phyloP scores from a whole-genome alignment of 306 rosid species.

The Trifolium fragiferum region DNA sequence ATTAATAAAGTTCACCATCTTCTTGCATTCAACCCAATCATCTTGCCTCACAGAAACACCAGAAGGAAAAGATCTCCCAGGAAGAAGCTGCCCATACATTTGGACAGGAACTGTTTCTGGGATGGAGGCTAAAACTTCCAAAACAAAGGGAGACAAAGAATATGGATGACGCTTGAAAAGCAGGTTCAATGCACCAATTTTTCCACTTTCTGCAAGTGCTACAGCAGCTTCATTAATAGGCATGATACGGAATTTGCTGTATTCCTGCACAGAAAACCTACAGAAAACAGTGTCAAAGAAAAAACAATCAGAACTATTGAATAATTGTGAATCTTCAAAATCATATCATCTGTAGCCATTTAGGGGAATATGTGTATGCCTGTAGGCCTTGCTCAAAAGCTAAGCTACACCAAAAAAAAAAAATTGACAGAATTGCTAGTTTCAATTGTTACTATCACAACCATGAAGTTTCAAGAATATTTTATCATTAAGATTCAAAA shows the following conservation, averaged over 20 bases:
- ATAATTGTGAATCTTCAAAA: conserved; percentile 27
- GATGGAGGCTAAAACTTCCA: conserved; percentile 81
- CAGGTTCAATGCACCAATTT: conserved; percentile 90
- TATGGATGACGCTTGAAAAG: conserved; percentile 91
- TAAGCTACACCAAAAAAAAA: conserved; percentile 17
- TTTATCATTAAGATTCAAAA: conserved; percentile 26
- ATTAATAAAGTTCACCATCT: conserved; percentile 66
- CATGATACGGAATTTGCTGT: conserved; percentile 76
- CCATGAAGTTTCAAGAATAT: conserved; percentile 25
- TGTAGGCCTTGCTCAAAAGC: conserved; percentile 2
- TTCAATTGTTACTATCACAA: conserved; percentile 24
- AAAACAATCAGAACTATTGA: conserved; percentile 58
- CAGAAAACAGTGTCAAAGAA: conserved; percentile 75
- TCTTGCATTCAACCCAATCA: conserved; percentile 98
- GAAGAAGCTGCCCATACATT: conserved; percentile 93
- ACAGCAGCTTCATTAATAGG: conserved; percentile 80
- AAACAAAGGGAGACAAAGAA: conserved; percentile 72
- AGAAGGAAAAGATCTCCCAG: conserved; percentile 85
- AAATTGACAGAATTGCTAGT: conserved; percentile 5
- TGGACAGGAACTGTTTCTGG: conserved; percentile 94
- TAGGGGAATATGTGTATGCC: conserved; percentile 6
- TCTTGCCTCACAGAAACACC: conserved; percentile 78
- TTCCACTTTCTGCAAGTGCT: conserved; percentile 87
- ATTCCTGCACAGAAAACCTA: conserved; percentile 99
- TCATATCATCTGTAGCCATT: conserved; percentile 32